Base-by-base conservation (phyloP, 306 rosid genomes). In the Cajanus cajan region DNA sequence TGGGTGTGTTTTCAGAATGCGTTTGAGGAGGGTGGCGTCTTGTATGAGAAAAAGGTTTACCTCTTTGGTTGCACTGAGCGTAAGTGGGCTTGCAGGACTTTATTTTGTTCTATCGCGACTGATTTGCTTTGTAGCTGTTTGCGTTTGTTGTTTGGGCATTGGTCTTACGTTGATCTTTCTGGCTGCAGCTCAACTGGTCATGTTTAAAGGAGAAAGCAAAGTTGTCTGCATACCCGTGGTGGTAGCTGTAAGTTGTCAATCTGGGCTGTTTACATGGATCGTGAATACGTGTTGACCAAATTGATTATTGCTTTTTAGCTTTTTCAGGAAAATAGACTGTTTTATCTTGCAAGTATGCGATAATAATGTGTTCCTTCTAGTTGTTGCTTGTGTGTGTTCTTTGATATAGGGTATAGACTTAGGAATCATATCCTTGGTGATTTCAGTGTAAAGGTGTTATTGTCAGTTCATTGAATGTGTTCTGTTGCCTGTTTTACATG, bases 11-110 rank as follows among this genome's bases (percentile, higher is more conserved):
- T 67, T 65, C 80, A 92, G 94, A 83, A 88, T 65, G 90, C 93
- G 22, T 92, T 94, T 79, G 98, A 92, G 75, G 96, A 92, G 85
- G 92, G 85, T 9, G 97, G 98, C 8, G 63, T 58, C 51, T 77
- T 94, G 47, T 62, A 85, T 41, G 93, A 78, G 4, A 86, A 92
- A 80, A 92, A 90, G 50, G 98, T 88, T 67, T 94, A 92, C 74
- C 89, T 94, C 28, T 94, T 94, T 70, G 92, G 94, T 79, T 88
- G 92, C 74, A 92, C 97, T 2, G 98, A 94, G 68, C 90, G 90
- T 87, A 66, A 85, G 88, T 87, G 59, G 59, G 51, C 54, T 11
- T 75, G 18, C 16, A n/a, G 14, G 21, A 62, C 41, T 79, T 7
- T 8, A 33, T 52, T 39, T 50, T 7, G 33, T 74, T 61, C 18